Conservation (phyloP, 352 stramenopile species). For the Pythium phragmitis region DNA sequence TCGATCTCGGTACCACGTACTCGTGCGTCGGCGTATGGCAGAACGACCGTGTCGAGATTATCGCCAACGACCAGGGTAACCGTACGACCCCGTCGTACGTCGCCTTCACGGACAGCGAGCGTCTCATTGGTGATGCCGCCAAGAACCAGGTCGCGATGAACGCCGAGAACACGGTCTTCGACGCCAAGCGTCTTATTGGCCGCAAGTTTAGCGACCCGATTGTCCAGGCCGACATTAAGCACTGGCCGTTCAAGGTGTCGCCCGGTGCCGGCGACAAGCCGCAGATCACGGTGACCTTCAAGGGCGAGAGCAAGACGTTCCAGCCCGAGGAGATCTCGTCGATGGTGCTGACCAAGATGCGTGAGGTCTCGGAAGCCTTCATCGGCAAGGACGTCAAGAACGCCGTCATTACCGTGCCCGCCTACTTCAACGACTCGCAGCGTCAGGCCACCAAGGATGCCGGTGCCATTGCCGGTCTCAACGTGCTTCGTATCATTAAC, state of each 20-base stretch:
- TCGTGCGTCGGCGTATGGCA: slow-evolving; percentile 97
- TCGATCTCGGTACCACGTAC: slow-evolving; percentile 97
- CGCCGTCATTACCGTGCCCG: slow-evolving; percentile 32
- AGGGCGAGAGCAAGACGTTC: slow-evolving; percentile 52
- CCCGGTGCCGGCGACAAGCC: slow-evolving; percentile 51
- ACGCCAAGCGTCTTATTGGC: slow-evolving; percentile 78
- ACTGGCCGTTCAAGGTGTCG: slow-evolving; percentile 56
- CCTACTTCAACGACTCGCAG: slow-evolving; percentile 36
- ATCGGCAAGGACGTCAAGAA: slow-evolving; percentile 33
- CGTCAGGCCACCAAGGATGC: slow-evolving; percentile 35
- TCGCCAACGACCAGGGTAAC: slow-evolving; percentile 95
- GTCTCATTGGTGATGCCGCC: slow-evolving; percentile 94
- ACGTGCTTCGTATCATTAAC: slow-evolving; percentile 82
- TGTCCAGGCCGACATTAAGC: slow-evolving; percentile 72
- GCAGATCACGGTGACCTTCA: slow-evolving; percentile 38
- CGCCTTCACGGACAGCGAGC: slow-evolving; percentile 93
- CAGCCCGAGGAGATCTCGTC: slow-evolving; percentile 67
- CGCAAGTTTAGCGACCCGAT: slow-evolving; percentile 85
- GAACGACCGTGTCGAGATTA: slow-evolving; percentile 95
- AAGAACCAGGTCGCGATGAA: slow-evolving; percentile 95
- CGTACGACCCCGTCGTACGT: slow-evolving; percentile 96
- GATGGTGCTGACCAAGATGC: slow-evolving; percentile 62
- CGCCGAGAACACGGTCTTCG: slow-evolving; percentile 33
- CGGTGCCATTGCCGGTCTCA: slow-evolving; percentile 24
- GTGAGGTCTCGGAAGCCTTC: slow-evolving; percentile 36